These are phyloP conservation scores for Deinandra increscens DNA, from an alignment of 129 eudicot genomes.

Conservation along the genomic window DNA sequence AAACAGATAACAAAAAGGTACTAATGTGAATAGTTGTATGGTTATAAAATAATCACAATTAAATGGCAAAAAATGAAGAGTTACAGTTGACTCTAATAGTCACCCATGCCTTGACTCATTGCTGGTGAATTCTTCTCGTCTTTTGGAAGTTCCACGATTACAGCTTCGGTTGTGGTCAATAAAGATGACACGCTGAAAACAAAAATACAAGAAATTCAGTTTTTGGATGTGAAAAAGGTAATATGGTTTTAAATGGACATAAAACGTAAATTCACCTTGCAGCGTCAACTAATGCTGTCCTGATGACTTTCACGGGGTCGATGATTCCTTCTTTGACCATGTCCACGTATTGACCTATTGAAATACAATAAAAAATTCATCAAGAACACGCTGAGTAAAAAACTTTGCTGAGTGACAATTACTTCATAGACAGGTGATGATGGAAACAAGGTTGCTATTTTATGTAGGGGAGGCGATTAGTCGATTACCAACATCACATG, in stretches of 20 bases:
- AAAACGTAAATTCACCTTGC: slow-evolving; percentile 44
- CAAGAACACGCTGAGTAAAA: background rate
- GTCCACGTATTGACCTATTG: slow-evolving; percentile 57
- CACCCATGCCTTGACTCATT: slow-evolving; percentile 57
- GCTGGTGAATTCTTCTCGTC: slow-evolving; percentile 43
- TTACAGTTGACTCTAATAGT: slow-evolving; percentile 27
- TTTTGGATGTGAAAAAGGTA: background rate
- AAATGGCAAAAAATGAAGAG: slow-evolving; percentile 7
- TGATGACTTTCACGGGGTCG: slow-evolving; percentile 69
- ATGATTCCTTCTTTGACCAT: slow-evolving; percentile 71
- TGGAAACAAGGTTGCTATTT: background rate
- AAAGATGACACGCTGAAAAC: slow-evolving; percentile 52
- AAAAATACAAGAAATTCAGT: background rate
- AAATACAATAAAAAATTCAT: slow-evolving; percentile 13
- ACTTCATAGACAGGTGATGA: background rate
- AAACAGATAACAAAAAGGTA: slow-evolving; percentile 1
- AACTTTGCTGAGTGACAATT: too few species aligned
- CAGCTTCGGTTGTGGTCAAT: slow-evolving; percentile 75
- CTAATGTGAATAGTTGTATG: slow-evolving; percentile 22
- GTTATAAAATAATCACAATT: slow-evolving; percentile 1
- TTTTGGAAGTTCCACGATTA: slow-evolving; percentile 57
- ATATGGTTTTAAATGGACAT: background rate
- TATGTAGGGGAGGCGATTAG: too few species aligned
- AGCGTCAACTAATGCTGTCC: slow-evolving; percentile 70
- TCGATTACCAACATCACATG: too few species aligned